Evolutionary conservation across 2,329 filamentous ascomycete genomes (phyloP).

Genomic region (Fusarium foetens): DNA sequence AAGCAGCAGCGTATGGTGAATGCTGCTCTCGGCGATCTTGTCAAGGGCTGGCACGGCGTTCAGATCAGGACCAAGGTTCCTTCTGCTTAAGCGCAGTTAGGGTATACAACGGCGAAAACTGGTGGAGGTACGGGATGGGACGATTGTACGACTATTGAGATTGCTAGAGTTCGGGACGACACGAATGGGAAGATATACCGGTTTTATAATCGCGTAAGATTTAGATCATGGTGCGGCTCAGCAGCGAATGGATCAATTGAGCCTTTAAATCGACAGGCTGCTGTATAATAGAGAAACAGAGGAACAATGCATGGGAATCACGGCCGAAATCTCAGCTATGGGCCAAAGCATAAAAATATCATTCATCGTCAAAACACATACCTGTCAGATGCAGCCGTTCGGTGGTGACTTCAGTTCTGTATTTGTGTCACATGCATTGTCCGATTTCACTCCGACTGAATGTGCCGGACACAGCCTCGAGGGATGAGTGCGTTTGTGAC

Average conservation of each 20-base stretch:
- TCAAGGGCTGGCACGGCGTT: conserved; percentile 85
- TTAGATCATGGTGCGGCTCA: neutral
- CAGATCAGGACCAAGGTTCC: conserved; percentile 76
- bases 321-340: neutral
- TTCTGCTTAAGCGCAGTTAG: conserved; percentile 9
- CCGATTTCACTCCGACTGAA: neutral
- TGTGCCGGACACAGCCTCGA: too few relatives aligned
- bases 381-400: neutral
- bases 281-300: neutral
- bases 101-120: neutral
- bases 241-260: neutral
- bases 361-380: neutral
- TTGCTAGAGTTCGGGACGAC: neutral
- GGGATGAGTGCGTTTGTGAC: neutral
- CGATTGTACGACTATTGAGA: conserved; percentile 14
- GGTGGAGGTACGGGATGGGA: neutral
- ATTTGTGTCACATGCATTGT: neutral
- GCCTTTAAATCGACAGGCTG: neutral
- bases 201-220: neutral
- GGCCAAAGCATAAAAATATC: neutral
- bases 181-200: neutral
- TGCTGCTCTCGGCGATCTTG: conserved; percentile 75
- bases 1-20: conserved; percentile 89
- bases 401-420: neutral
- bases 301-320: neutral